Evolutionary conservation across 1,139 yeast species (phyloP).

Genomic region (Debaryomyces nepalensis): DNA sequence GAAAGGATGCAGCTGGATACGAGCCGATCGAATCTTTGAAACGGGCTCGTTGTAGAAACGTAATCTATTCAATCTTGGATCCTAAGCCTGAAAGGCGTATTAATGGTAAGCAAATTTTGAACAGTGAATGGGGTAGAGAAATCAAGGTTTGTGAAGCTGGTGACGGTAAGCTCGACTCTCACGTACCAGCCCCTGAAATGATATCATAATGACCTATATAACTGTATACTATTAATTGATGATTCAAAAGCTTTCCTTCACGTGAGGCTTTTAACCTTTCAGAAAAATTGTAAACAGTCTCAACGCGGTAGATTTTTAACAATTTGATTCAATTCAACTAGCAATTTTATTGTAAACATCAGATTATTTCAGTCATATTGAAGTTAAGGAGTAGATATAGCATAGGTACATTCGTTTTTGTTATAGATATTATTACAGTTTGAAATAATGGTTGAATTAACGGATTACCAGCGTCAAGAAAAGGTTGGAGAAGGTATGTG

Average conservation of each 20-base stretch:
- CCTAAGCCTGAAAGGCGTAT: constrained; percentile 88
- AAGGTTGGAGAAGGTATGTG: constrained; percentile 88
- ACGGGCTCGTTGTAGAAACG: constrained; percentile 87
- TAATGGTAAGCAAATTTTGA: constrained; percentile 84
- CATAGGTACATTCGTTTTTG: constrained; percentile 6
- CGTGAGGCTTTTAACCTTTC: constrained; percentile 3
- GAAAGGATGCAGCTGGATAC: constrained; percentile 83
- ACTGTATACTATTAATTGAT: constrained; percentile 1
- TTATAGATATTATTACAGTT: not conserved
- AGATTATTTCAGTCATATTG: not conserved
- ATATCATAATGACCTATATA: not conserved
- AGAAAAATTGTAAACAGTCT: constrained; percentile 8
- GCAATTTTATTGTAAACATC: not conserved
- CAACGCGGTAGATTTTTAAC: constrained; percentile 12
- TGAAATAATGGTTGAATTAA: constrained; percentile 76
- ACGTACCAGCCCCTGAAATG: not conserved
- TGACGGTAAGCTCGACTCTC: constrained; percentile 25
- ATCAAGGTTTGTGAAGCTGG: constrained; percentile 79
- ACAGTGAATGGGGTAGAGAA: constrained; percentile 95
- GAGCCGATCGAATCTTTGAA: constrained; percentile 87
- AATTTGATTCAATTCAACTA: not conserved
- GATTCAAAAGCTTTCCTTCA: constrained; percentile 2
- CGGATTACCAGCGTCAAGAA: constrained; percentile 91
- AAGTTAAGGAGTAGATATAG: constrained; percentile 3
- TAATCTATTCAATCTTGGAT: constrained; percentile 87